Evolutionary conservation across 2,329 filamentous ascomycete species (phyloP), one percentile per base, ranked within the genome.

Genomic region (Teratosphaeria destructans): DNA sequence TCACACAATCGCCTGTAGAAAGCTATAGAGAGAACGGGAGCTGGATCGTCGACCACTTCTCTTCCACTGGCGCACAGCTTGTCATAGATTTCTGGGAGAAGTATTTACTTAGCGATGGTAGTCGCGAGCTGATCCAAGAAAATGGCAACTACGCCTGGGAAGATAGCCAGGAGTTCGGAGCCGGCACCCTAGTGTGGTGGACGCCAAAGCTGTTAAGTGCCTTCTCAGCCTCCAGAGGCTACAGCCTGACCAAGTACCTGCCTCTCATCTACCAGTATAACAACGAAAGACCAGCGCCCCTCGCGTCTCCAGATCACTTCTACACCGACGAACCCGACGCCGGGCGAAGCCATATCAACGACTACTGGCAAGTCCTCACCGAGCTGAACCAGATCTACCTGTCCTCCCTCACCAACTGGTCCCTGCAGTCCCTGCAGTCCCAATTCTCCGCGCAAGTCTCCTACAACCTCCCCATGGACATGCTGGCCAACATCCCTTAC

Each of bases 101-200:
- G 37, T 62, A 71, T 32, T 57, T 74, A 6, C 61, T 74, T 8
- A 60, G 61, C 19, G 67, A 70, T 32, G 61, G 61, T 32, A 64
- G 62, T 3, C 56, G 55, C 14, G 61, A 67, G 14, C 56, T 69
- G 10, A 54, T 70, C 11, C 60, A 61, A 23, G 63, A 64, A 39
- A 68, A 73, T 14, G 72, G 70, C 10, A 68, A 71, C 35, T 72
- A 72, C 37, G 70, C 65, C 2, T 74, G 72, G 71, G 72, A 74
- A 64, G 72, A 73, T 57, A 69, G 65, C 54, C 66, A 68, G 60
- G 71, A 74, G 52, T 67, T 72, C 19, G 63, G 64, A 3, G 66
- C 67, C 14, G 61, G 65, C 3, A 59, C 61, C 1, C 35, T 67
- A 2, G 60, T 61, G n/a, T 67, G 62, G 60, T 69, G 66, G 66